Evolutionary conservation across 176 grass and related monocot species (phyloP), one percentile per base, ranked within the genome.

Genomic region (Triticum aestivum): DNA sequence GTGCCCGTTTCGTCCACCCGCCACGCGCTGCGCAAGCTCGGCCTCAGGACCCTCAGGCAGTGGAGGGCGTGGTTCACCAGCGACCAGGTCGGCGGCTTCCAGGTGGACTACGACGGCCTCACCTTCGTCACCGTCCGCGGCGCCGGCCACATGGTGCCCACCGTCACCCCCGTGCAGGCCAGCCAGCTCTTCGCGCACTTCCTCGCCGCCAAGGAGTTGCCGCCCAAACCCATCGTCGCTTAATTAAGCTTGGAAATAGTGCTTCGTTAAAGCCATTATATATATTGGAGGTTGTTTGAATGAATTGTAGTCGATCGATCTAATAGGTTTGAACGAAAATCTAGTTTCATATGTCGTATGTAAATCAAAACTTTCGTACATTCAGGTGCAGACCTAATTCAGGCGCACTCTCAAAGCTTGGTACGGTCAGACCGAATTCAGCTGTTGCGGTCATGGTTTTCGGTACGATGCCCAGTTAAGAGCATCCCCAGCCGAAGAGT

Each of bases 71-170:
- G 94, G 94, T 97, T 94, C 86, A 83, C 89, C 11, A 78, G 77
- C 61, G 66, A 94, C 73, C 96, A 98, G 96, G 96, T 98, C 10
- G 93, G 96, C 13, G 96, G 96, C 21, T 98, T 86, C 91, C 92
- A 87, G 27, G 69, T 91, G 13, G 39, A 85, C 27, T 98, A 89
- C 78, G 85, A 96, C 1, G 96, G 96, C 3, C 86, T 96, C 27
- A 96, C 93, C 29, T 94, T 96, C 37, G 96, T 94, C 61, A 96
- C 96, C 15, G 27, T 98, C 73, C 93, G 93, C 7, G 96, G 96
- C 10, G 93, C 96, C 5, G 96, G 96, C 0, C 96, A 98, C 41
- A 89, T 94, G 89, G 96, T 98, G 4, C 93, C 96, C 23, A 84
- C 86, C 10, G 88, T 92, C 80, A 51, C 68, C 2, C 96, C 96